Evolutionary conservation across 805 yeast genomes (phyloP), one percentile per base, ranked within the genome.

Genomic region (Ogataea ganodermae): DNA sequence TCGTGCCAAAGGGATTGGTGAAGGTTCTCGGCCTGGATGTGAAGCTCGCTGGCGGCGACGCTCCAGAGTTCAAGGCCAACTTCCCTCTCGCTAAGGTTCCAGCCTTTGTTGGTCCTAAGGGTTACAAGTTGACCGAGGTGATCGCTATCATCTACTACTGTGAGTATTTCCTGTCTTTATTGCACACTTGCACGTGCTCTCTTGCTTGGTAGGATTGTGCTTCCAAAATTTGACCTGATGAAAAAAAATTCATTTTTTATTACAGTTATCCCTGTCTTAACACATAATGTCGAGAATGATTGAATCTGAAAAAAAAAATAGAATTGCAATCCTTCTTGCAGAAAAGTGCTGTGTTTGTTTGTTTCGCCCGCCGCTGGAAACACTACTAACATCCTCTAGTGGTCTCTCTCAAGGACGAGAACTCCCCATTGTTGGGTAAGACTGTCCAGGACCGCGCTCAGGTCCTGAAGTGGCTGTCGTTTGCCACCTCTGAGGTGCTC

Each of bases 211-310:
- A 21, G 8, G 10, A 32, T 18, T 38, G 48, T 12, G 55, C 58
- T 36, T n/a, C 24, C 23, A 24, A 17, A 20, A 31, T 24, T 16
- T 14, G 10, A 56, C 63, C 67, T 81, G 88, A 83, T 83, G 87
- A 83, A 72, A 68, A 50, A 64, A 69, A 72, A 70, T 66, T 61
- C 62, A 67, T 42, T 17, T 17, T 12, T 43, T 57, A 71, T 73
- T 66, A 83, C 89, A 83, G 89, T 83, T 83, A 83, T 83, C 89
- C 89, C 89, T 83, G 89, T 83, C 89, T 83, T 83, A 83, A 83
- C 68, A 81, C 55, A 81, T 66, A 64, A 78, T 83, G 88, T 83
- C 88, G 88, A 83, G 84, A 74, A 68, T 44, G 69, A 54, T 69
- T 56, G 50, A 74, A 56, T 76, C 85, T 80, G 85, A 81, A 67